Evolutionary conservation across 225 moss, liverwort and hornwort genomes (phyloP).

Genomic region (Climacium dendroides): DNA sequence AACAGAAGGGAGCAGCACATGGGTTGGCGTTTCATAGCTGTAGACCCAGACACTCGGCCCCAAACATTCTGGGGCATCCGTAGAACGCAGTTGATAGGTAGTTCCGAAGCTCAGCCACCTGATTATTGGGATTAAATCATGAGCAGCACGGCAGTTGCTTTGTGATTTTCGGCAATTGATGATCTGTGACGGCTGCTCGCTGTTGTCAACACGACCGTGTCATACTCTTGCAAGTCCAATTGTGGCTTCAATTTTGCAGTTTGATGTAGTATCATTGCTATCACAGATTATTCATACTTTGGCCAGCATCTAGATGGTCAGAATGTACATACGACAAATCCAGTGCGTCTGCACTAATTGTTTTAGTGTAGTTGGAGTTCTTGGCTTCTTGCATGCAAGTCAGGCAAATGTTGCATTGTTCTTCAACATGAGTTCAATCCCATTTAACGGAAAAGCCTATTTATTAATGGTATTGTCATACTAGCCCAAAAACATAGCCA

Average conservation of each 20-base stretch:
- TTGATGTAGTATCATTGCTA: conserved; percentile 10
- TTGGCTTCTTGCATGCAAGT: conserved; percentile 8
- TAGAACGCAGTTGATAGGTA: conserved; percentile 64
- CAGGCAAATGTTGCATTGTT: conserved; percentile 7
- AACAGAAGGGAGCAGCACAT: conserved; percentile 56
- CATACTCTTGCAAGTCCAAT: conserved; percentile 2
- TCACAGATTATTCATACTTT: conserved; percentile 9
- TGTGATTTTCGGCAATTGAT: background rate
- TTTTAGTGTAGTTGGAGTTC: conserved; percentile 1
- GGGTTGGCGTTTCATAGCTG: conserved; percentile 92
- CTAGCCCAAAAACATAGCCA: background rate
- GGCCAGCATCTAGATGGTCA: conserved; percentile 6
- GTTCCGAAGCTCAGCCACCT: conserved; percentile 20
- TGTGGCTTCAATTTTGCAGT: conserved; percentile 36
- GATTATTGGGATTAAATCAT: conserved; percentile 8
- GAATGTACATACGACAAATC: conserved; percentile 33
- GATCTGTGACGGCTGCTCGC: conserved; percentile 16
- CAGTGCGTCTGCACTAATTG: conserved; percentile 8
- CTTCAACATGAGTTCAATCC: background rate
- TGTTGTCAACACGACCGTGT: background rate
- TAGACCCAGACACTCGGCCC: conserved; percentile 58
- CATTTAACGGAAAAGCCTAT: background rate
- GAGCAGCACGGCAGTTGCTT: background rate
- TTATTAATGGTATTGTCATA: background rate
- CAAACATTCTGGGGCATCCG: conserved; percentile 94